These are phyloP conservation scores for Penicillium paxilli DNA, from an alignment of 495 filamentous ascomycete species.

Conservation along the genomic window DNA sequence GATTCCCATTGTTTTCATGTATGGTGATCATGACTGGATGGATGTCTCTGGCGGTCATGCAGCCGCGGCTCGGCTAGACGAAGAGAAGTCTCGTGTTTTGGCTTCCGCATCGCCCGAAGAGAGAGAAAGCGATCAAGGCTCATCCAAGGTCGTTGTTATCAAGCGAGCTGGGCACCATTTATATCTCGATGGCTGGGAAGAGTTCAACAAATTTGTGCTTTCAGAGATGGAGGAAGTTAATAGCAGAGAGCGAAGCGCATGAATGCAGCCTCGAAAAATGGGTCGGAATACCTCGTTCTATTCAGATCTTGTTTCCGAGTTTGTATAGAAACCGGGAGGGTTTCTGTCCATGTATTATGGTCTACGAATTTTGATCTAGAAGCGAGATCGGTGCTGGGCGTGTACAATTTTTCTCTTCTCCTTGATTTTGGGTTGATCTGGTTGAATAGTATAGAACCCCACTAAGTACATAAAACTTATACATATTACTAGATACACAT, in stretches of 20 bases:
- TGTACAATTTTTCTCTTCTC: conserved; percentile 1
- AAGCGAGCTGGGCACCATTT: conserved; percentile 86
- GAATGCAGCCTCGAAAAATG: background rate
- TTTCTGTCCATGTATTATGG: conserved; percentile 9
- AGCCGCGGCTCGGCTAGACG: conserved; percentile 74
- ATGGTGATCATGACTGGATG: conserved; percentile 99
- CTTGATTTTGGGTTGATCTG: background rate
- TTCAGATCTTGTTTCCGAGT: background rate
- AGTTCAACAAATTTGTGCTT: conserved; percentile 79
- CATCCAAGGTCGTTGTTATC: conserved; percentile 82
- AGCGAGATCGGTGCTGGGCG: conserved; percentile 2
- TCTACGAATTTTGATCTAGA: conserved; percentile 10
- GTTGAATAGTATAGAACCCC: background rate
- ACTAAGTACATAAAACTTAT: background rate
- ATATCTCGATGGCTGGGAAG: conserved; percentile 85
- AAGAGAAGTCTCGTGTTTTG: conserved; percentile 60
- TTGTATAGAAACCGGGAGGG: background rate
- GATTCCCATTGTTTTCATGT: conserved; percentile 86
- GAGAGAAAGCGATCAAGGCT: conserved; percentile 68
- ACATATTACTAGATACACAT: conserved; percentile 16
- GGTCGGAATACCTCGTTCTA: background rate
- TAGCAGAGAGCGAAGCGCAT: conserved; percentile 33
- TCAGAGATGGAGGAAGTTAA: conserved; percentile 78
- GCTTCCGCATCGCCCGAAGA: conserved; percentile 65
- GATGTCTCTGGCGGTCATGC: conserved; percentile 84